phyloP scores from a whole-genome alignment of 345 rosid genomes.

The Triadica sebifera region DNA sequence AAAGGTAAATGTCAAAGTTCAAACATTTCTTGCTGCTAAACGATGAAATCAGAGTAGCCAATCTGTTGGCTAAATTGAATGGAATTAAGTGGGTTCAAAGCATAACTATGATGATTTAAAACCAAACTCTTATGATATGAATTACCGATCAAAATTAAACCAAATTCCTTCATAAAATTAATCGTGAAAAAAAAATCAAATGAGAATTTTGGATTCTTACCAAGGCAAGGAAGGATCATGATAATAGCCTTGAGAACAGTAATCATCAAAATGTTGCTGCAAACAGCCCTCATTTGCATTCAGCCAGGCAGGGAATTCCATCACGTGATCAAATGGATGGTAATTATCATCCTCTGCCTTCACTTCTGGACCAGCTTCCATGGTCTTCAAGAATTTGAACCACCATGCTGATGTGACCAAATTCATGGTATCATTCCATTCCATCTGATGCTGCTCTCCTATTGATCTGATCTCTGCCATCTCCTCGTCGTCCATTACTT shows the following conservation, averaged over 20 bases:
- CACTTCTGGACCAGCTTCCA: conserved; percentile 45
- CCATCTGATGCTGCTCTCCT: conserved; percentile 76
- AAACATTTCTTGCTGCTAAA: conserved; percentile 9
- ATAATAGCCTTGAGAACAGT: conserved; percentile 45
- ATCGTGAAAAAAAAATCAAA: conserved; percentile 6
- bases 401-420: conserved; percentile 52
- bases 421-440: conserved; percentile 59
- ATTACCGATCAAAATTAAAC: neutral
- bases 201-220: conserved; percentile 40
- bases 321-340: conserved; percentile 64
- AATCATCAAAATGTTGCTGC: conserved; percentile 56
- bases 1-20: too few species aligned
- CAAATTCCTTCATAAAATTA: neutral
- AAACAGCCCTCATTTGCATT: conserved; percentile 59
- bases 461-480: conserved; percentile 74
- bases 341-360: conserved; percentile 48
- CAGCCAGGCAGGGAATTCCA: conserved; percentile 90
- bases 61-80: neutral
- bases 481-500: conserved; percentile 58
- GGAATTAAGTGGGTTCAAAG: neutral
- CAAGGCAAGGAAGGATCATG: conserved; percentile 71
- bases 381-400: conserved; percentile 63
- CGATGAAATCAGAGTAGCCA: conserved; percentile 3
- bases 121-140: neutral
- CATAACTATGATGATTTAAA: neutral